Evolutionary conservation across 2,329 filamentous ascomycete genomes (phyloP).

Genomic region (Colletotrichum tabaci): DNA sequence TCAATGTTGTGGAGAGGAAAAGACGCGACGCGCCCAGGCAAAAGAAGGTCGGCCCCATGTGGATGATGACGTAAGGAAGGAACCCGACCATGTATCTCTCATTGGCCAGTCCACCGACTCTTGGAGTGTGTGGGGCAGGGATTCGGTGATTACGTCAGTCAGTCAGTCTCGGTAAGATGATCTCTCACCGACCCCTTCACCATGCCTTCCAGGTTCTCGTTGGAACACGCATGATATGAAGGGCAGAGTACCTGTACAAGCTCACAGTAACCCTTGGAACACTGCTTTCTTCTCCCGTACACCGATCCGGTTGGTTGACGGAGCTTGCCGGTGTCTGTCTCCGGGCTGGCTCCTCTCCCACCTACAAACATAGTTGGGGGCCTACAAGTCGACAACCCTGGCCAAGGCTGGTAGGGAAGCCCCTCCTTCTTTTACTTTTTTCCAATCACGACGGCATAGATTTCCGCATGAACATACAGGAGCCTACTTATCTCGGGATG

Average conservation of each 20-base stretch:
- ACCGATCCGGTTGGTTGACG: too few species aligned
- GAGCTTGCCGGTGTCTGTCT: neutral
- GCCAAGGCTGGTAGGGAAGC: neutral
- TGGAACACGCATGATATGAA: neutral
- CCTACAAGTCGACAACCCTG: neutral
- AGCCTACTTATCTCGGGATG: neutral
- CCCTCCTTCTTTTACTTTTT: too few species aligned
- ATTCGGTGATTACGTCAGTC: neutral
- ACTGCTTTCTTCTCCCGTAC: too few species aligned
- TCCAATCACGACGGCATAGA: too few species aligned
- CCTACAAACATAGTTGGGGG: neutral
- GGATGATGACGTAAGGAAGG: too few species aligned
- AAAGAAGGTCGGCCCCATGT: neutral
- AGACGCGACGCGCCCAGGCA: neutral
- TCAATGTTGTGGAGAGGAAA: neutral
- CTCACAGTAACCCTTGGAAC: too few species aligned
- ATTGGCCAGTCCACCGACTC: too few species aligned
- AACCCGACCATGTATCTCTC: too few species aligned
- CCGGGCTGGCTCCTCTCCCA: neutral
- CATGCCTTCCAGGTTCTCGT: neutral
- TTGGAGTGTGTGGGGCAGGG: too few species aligned
- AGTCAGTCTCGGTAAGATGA: constrained; percentile 5
- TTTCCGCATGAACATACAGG: too few species aligned
- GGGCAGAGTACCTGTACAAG: too few species aligned
- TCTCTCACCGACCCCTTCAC: neutral